These are phyloP conservation scores for Infundibulicybe gibba DNA, from an alignment of 768 basidiomycete genomes.

Conservation along the genomic window DNA sequence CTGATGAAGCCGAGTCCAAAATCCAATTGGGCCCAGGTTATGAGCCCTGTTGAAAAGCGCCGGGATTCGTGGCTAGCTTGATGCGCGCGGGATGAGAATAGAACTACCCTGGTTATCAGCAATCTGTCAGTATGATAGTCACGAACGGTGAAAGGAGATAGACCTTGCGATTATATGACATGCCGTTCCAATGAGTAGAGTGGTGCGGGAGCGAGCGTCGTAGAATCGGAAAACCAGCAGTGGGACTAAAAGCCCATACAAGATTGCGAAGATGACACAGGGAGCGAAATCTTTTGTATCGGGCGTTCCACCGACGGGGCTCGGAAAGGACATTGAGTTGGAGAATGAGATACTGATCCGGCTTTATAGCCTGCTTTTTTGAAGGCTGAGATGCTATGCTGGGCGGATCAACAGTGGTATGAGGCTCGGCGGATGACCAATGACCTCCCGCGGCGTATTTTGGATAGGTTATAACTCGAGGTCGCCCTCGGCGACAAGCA, in stretches of 20 bases:
- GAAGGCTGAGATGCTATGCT: no score
- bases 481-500: no score
- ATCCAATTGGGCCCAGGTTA: slow-evolving; percentile 19
- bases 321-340: slow-evolving; percentile 7
- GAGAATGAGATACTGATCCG: not conserved
- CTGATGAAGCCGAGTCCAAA: slow-evolving; percentile 29
- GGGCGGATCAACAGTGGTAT: no score
- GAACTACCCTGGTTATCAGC: slow-evolving; percentile 1
- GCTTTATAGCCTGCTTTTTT: not conserved
- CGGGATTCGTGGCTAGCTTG: slow-evolving; percentile 3
- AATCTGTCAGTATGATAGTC: not conserved
- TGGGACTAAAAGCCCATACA: slow-evolving; percentile 6
- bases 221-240: slow-evolving; percentile 4
- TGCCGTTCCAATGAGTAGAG: slow-evolving; percentile 3
- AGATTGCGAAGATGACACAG: slow-evolving; percentile 5
- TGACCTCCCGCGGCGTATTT: no score
- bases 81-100: slow-evolving; percentile 6
- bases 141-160: no score
- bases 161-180: slow-evolving; percentile 7
- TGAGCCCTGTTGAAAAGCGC: slow-evolving; percentile 5
- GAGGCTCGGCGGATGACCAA: no score
- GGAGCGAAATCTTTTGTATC: slow-evolving; percentile 4
- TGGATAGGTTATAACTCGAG: no score
- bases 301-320: slow-evolving; percentile 7
- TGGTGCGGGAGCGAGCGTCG: slow-evolving; percentile 5